Evolutionary conservation across 345 rosid species (phyloP).

Genomic region (Eucalyptus sp.): DNA sequence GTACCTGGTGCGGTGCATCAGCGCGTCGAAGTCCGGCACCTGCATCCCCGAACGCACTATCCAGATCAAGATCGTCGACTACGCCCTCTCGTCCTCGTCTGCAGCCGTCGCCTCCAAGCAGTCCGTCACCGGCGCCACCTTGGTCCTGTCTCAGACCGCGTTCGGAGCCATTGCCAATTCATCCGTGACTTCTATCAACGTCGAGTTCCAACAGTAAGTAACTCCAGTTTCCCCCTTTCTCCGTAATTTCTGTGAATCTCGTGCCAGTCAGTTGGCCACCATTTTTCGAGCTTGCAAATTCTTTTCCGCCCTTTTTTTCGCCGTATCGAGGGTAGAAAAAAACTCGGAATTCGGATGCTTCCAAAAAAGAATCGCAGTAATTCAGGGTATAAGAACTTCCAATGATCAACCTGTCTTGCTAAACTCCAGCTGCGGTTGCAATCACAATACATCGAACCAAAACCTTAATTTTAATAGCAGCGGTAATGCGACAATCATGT

Average conservation of each 20-base stretch:
- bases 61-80: conserved; percentile 41
- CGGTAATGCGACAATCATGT: neutral
- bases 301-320: neutral
- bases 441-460: neutral
- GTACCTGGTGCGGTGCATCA: conserved; percentile 49
- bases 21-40: conserved; percentile 16
- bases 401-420: neutral
- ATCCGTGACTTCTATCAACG: conserved; percentile 14
- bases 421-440: neutral
- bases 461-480: neutral
- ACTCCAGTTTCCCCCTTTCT: neutral
- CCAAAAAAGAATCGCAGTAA: neutral
- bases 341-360: neutral
- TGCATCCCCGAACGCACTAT: conserved; percentile 23
- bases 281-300: neutral
- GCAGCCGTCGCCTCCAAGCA: neutral
- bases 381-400: neutral
- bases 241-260: neutral
- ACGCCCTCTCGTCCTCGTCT: neutral
- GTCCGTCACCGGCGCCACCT: conserved; percentile 15
- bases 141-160: conserved; percentile 40
- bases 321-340: neutral
- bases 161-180: conserved; percentile 25
- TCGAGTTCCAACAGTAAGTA: conserved; percentile 45
- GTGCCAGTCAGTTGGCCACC: neutral